Evolutionary conservation across 208 protist genomes (phyloP).

Genomic region (Crithidia acanthocephali): DNA sequence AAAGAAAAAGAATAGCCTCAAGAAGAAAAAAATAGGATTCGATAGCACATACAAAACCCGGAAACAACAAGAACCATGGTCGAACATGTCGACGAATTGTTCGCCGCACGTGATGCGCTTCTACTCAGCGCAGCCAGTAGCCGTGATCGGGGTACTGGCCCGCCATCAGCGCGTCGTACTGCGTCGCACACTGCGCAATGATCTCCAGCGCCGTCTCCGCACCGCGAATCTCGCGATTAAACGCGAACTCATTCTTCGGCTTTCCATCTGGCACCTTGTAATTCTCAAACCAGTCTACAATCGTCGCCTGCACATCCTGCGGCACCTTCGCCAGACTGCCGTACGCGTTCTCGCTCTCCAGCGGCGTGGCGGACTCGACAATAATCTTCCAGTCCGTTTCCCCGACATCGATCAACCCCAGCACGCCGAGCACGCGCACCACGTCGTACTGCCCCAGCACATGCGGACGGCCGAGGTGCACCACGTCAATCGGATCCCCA

Average conservation of each 20-base stretch:
- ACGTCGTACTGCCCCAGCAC: slow-evolving; percentile 49
- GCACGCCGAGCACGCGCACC: slow-evolving; percentile 86
- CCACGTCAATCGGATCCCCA: slow-evolving; percentile 91
- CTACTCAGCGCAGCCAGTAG: slow-evolving; percentile 75
- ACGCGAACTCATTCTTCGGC: slow-evolving; percentile 86
- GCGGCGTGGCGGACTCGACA: slow-evolving; percentile 36
- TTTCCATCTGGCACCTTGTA: slow-evolving; percentile 95
- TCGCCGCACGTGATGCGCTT: no score
- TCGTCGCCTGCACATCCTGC: slow-evolving; percentile 38
- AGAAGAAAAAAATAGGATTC: background rate
- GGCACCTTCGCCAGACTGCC: slow-evolving; percentile 59
- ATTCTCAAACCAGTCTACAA: slow-evolving; percentile 90
- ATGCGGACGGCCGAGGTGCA: slow-evolving; percentile 65
- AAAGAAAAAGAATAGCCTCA: background rate
- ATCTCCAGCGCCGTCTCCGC: slow-evolving; percentile 67
- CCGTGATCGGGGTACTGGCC: slow-evolving; percentile 42
- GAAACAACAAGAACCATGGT: slow-evolving; percentile 20
- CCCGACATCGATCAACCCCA: slow-evolving; percentile 91
- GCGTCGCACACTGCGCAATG: slow-evolving; percentile 54
- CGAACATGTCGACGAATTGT: no score
- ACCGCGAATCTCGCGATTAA: slow-evolving; percentile 60
- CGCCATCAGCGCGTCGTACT: slow-evolving; percentile 62
- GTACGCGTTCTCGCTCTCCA: slow-evolving; percentile 50
- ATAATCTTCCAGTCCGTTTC: slow-evolving; percentile 96
- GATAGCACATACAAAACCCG: background rate